These are phyloP conservation scores for Cladosporium sp. DNA, from an alignment of 2,329 filamentous ascomycete species.

Conservation along the genomic window DNA sequence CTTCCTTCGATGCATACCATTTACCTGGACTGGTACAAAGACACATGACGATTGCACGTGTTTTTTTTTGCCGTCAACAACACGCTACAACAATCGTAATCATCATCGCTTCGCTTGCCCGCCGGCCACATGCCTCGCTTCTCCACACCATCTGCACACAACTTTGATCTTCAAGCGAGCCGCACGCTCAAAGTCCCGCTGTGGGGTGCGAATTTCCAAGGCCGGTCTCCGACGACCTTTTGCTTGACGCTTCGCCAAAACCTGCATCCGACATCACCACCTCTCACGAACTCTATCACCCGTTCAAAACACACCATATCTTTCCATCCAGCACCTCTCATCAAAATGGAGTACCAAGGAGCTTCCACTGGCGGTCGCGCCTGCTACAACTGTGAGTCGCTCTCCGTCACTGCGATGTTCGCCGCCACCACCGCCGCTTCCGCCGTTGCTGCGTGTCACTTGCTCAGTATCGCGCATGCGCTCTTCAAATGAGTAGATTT, in stretches of 20 bases:
- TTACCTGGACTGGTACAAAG: too few species aligned
- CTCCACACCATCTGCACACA: conserved; percentile 5
- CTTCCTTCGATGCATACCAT: too few species aligned
- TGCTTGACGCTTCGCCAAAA: background rate
- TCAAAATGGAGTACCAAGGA: conserved; percentile 43
- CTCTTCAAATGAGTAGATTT: background rate
- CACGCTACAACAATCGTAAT: too few species aligned
- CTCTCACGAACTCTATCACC: conserved; percentile 5
- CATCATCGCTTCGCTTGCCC: background rate
- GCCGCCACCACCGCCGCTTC: background rate
- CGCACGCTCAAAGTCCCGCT: conserved; percentile 4
- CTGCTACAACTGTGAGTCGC: conserved; percentile 57
- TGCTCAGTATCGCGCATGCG: background rate
- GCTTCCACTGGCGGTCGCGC: conserved; percentile 40
- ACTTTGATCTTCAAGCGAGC: conserved; percentile 11
- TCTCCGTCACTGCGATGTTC: too few species aligned
- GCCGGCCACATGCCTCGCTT: background rate
- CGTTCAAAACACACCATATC: conserved; percentile 5
- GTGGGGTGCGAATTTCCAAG: conserved; percentile 14
- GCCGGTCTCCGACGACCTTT: conserved; percentile 10
- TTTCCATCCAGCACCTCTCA: conserved; percentile 11
- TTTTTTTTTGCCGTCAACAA: too few species aligned
- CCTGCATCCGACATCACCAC: conserved; percentile 11
- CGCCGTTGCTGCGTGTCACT: background rate
- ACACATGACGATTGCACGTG: too few species aligned